Conservation (phyloP, 176 grass and related monocot species). For the Lolium multiflorum region DNA sequence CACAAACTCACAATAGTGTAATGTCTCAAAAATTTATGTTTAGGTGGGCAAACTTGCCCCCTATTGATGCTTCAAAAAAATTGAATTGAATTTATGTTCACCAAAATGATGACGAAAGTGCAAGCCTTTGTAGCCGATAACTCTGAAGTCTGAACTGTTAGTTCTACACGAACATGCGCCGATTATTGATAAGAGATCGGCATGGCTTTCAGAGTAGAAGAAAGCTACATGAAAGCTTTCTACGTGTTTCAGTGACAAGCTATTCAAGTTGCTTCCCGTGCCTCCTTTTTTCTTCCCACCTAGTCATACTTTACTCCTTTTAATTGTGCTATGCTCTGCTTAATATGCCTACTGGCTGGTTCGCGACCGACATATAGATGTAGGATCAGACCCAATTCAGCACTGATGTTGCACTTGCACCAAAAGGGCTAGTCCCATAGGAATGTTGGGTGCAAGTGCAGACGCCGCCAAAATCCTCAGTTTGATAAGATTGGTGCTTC, state of each 20-base stretch:
- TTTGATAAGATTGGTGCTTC: neutral
- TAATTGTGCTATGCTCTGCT: neutral
- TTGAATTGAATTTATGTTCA: no score
- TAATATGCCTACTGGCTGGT: neutral
- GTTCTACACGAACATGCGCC: neutral
- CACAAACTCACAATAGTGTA: no score
- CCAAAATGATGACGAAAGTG: neutral
- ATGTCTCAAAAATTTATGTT: no score
- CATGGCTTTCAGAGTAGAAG: conserved; percentile 3
- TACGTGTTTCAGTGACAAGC: neutral
- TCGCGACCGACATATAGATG: conserved; percentile 16
- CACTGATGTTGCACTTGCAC: conserved; percentile 27
- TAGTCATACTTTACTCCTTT: conserved; percentile 38
- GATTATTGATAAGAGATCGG: neutral
- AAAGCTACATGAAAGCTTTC: conserved; percentile 16
- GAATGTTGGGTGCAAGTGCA: neutral
- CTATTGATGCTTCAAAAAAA: no score
- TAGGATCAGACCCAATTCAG: conserved; percentile 5
- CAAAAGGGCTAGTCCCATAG: conserved; percentile 23
- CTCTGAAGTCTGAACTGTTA: no score
- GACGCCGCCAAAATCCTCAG: conserved; percentile 29
- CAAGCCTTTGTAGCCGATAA: neutral
- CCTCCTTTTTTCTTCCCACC: neutral
- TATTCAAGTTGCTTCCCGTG: no score
- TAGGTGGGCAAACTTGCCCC: no score